Evolutionary conservation across 2,329 filamentous ascomycete species (phyloP).

Genomic region (Hymenoscyphus albidus): DNA sequence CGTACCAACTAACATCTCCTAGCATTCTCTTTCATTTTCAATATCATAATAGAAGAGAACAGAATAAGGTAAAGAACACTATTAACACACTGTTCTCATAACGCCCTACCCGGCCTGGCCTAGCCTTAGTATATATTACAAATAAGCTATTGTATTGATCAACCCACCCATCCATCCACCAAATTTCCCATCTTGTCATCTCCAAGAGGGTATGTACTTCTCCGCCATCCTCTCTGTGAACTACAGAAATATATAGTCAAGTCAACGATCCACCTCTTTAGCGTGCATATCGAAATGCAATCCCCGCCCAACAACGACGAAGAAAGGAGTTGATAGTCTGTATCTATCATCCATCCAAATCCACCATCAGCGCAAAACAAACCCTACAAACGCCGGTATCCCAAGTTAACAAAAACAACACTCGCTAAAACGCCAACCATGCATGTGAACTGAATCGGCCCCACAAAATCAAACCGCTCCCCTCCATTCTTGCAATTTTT

Average conservation of each 20-base stretch:
- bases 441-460: neutral
- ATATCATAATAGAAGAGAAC: no score
- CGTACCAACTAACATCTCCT: no score
- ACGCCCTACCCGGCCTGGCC: neutral
- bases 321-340: neutral
- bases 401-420: neutral
- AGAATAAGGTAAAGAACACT: no score
- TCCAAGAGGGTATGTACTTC: neutral
- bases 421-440: slow-evolving; percentile 7
- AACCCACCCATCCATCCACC: neutral
- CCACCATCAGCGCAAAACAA: neutral
- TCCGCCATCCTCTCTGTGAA: neutral
- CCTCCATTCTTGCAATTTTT: neutral
- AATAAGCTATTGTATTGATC: neutral
- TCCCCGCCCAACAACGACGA: slow-evolving; percentile 6
- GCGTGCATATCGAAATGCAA: neutral
- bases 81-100: neutral
- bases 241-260: no score
- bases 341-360: neutral
- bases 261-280: neutral
- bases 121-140: neutral
- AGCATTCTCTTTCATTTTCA: no score
- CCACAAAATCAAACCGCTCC: neutral
- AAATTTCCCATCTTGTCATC: neutral
- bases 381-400: neutral